A percentile compares a stretch with the other conserved stretches of the same genome.
Evolutionary conservation across 2,329 filamentous ascomycete genomes (phyloP).

Genomic region (Trichoderma koningiopsis): DNA sequence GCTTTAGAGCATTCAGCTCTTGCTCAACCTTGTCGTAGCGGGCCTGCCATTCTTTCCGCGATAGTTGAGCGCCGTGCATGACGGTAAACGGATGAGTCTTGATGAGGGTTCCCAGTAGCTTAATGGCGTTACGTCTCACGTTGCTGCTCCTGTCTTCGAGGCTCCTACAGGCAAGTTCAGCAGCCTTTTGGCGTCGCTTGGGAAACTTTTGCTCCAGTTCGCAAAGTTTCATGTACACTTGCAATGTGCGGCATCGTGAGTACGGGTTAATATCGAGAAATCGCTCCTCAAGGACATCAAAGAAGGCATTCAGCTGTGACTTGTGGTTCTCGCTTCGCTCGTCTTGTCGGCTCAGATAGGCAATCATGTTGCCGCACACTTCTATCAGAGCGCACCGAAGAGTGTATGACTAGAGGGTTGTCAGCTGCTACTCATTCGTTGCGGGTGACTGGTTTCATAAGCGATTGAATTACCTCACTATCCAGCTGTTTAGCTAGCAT

Average conservation of each 20-base stretch:
- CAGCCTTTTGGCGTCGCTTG: conserved; percentile 83
- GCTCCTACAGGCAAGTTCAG: conserved; percentile 84
- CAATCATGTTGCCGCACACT: conserved; percentile 93
- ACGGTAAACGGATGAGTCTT: conserved; percentile 93
- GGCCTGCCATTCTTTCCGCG: conserved; percentile 80
- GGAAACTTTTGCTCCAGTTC: conserved; percentile 96
- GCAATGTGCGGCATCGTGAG: conserved; percentile 85
- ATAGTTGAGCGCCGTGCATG: conserved; percentile 85
- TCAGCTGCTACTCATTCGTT: not conserved
- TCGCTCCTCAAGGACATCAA: conserved; percentile 92
- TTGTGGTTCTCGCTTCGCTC: conserved; percentile 92
- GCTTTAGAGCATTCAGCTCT: conserved; percentile 79
- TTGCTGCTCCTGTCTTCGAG: conserved; percentile 98
- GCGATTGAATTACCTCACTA: conserved; percentile 70
- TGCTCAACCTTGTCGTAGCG: conserved; percentile 80
- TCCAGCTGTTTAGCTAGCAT: conserved; percentile 92
- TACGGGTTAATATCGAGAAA: conserved; percentile 98
- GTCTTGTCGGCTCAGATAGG: conserved; percentile 85
- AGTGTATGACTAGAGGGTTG: conserved; percentile 71
- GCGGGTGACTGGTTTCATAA: not conserved
- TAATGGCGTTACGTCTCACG: conserved; percentile 92
- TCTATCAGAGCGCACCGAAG: conserved; percentile 92
- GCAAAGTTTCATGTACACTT: conserved; percentile 89
- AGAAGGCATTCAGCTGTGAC: conserved; percentile 93
- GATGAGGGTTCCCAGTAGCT: conserved; percentile 82